Evolutionary conservation across 2,329 filamentous ascomycete genomes (phyloP).

Genomic region (Colletotrichum karsti): DNA sequence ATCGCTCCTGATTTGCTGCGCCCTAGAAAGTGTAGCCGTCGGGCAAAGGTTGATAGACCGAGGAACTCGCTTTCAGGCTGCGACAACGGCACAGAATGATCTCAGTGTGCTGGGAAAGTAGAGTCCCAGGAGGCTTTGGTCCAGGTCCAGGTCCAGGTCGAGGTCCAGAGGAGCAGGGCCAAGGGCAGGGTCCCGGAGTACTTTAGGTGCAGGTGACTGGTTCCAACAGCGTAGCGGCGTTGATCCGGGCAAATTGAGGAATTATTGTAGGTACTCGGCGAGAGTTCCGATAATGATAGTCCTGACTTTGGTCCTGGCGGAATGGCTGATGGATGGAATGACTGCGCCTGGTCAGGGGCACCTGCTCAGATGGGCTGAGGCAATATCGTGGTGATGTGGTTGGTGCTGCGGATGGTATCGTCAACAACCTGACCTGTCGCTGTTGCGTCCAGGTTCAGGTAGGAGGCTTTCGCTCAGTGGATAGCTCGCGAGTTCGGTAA

Average conservation of each 20-base stretch:
- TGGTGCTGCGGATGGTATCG: not conserved
- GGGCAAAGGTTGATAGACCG: slow-evolving; percentile 6
- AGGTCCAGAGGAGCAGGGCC: not conserved
- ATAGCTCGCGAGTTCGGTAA: no score
- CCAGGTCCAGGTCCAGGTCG: not conserved
- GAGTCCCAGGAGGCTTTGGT: slow-evolving; percentile 2
- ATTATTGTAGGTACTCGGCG: not conserved
- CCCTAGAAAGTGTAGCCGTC: not conserved
- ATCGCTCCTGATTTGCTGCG: slow-evolving; percentile 13
- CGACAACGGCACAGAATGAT: not conserved
- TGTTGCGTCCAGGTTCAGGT: not conserved
- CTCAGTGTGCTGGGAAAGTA: no score
- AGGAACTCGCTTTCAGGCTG: slow-evolving; percentile 1
- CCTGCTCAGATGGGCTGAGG: not conserved
- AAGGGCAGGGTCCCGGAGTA: slow-evolving; percentile 5
- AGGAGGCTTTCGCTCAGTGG: not conserved
- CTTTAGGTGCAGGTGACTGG: not conserved
- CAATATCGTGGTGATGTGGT: not conserved
- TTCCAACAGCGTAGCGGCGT: not conserved
- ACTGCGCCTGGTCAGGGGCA: not conserved
- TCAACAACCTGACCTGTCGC: not conserved
- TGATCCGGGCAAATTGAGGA: not conserved
- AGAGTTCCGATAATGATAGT: not conserved
- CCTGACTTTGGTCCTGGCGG: not conserved
- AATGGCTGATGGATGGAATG: not conserved